Evolutionary conservation across 176 grass and related monocot species (phyloP).

Genomic region (Oryza officinalis): DNA sequence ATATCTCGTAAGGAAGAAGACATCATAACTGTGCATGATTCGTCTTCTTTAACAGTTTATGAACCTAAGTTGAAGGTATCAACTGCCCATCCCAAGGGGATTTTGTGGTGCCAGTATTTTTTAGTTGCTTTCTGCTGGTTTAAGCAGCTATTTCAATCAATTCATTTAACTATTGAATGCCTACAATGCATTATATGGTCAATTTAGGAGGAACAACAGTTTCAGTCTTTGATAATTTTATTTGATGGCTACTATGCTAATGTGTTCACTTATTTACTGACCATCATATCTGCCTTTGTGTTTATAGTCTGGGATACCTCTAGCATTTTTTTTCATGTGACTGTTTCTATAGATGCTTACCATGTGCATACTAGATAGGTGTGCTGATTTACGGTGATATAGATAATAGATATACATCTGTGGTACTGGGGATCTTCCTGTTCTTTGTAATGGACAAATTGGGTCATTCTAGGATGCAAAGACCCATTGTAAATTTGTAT

Average conservation of each 20-base stretch:
- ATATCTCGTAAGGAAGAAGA: slow-evolving; percentile 96
- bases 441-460: slow-evolving; percentile 16
- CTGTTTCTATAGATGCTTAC: slow-evolving; percentile 2
- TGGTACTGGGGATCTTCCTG: background rate
- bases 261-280: background rate
- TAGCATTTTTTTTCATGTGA: slow-evolving; percentile 1
- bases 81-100: background rate
- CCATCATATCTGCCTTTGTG: background rate
- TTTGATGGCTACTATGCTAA: background rate
- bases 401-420: background rate
- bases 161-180: slow-evolving; percentile 21
- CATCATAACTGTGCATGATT: slow-evolving; percentile 83
- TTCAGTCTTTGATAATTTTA: slow-evolving; percentile 12
- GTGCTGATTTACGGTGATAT: slow-evolving; percentile 16
- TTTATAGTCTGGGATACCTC: slow-evolving; percentile 6
- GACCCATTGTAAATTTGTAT: background rate
- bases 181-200: slow-evolving; percentile 10
- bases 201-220: background rate
- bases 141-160: background rate
- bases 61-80: slow-evolving; percentile 97
- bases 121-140: slow-evolving; percentile 12
- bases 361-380: background rate
- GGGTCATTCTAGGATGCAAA: background rate
- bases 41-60: slow-evolving; percentile 70
- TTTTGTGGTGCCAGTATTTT: slow-evolving; percentile 21